Base-by-base conservation (phyloP, 768 basidiomycete species). In the Xanthoconium purpureum region DNA sequence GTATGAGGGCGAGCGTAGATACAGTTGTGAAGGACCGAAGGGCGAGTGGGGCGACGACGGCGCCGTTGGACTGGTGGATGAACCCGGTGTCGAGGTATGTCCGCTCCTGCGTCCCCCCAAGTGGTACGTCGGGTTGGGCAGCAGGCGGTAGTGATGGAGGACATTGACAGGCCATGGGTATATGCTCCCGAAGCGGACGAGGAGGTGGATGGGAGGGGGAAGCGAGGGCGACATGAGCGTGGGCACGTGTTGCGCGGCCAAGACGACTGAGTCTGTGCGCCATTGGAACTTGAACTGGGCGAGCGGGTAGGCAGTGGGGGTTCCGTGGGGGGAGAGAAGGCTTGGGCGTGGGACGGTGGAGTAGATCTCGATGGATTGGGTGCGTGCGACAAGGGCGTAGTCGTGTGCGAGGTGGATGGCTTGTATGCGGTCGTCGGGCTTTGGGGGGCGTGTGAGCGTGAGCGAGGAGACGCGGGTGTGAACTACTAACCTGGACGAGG, bases 161-260 rank as follows among this genome's bases (percentile, higher is more conserved):
- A 83, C 69, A 66, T 89, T 88, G 58, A 84, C 78, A 0, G 86
- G 84, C 87, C 86, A 88, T 3, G 85, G 85, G 56, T 79, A 82
- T 51, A 72, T 74, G 64, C 80, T 83, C 13, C 77, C 79, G 62
- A 82, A 88, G 15, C 88, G 84, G 18, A 87, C 65, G 42, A 84
- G 73, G 17, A 88, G 68, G 59, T 78, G 78, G 52, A 88, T 74
- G 0, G 74, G 71, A 1, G 71, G 66, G 45, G 62, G 17, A 1
- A 28, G 8, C 12, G 1, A 14, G 10, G 43, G 39, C 6, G 30
- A 24, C 0, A 49, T 0, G 11, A 39, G 33, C 28, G 5, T 7
- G 6, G 36, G 5, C 0, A n/a, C 17, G 13, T 50, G 67, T 56
- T 77, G 75, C 3, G 70, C 60, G 43, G 66, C 66, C 37, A 84